A percentile compares a stretch with the other conserved stretches of the same genome.
phyloP scores from a whole-genome alignment of 768 basidiomycete species.

The Boletus subparvulus region DNA sequence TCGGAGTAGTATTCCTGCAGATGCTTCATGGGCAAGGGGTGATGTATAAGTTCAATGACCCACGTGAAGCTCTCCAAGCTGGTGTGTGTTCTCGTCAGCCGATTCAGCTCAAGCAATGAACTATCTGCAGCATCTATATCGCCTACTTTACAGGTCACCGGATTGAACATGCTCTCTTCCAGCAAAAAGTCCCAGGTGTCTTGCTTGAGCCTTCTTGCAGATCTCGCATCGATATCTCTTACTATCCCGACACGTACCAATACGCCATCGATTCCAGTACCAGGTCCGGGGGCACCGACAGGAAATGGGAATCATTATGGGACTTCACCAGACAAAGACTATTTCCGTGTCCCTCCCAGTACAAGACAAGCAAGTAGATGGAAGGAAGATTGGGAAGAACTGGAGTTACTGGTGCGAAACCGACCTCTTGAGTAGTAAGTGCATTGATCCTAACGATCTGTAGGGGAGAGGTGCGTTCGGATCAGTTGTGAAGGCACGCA shows the following conservation, averaged over 20 bases:
- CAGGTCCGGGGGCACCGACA: constrained; percentile 48
- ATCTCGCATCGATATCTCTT: constrained; percentile 47
- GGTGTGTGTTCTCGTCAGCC: constrained; percentile 37
- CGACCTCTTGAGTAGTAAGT: background rate
- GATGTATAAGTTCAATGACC: constrained; percentile 50
- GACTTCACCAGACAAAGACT: constrained; percentile 68
- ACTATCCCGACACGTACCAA: constrained; percentile 20
- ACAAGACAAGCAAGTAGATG: constrained; percentile 71
- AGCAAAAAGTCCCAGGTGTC: constrained; percentile 57
- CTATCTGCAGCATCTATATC: constrained; percentile 51
- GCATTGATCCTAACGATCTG: background rate
- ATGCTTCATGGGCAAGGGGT: constrained; percentile 83
- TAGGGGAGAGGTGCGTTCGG: constrained; percentile 91
- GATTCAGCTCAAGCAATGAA: background rate
- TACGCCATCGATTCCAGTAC: constrained; percentile 21
- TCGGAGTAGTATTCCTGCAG: constrained; percentile 77
- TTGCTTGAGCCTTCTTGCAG: constrained; percentile 57
- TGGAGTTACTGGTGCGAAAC: constrained; percentile 68
- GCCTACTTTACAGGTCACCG: constrained; percentile 48
- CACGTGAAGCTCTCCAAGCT: constrained; percentile 55
- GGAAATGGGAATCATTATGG: constrained; percentile 34
- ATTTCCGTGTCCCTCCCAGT: constrained; percentile 43
- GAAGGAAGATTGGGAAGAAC: constrained; percentile 92
- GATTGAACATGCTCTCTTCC: constrained; percentile 57
- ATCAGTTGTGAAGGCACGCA: constrained; percentile 91